phyloP scores from a whole-genome alignment of 202 grass and related monocot species.

The Schoenoplectus triqueter region DNA sequence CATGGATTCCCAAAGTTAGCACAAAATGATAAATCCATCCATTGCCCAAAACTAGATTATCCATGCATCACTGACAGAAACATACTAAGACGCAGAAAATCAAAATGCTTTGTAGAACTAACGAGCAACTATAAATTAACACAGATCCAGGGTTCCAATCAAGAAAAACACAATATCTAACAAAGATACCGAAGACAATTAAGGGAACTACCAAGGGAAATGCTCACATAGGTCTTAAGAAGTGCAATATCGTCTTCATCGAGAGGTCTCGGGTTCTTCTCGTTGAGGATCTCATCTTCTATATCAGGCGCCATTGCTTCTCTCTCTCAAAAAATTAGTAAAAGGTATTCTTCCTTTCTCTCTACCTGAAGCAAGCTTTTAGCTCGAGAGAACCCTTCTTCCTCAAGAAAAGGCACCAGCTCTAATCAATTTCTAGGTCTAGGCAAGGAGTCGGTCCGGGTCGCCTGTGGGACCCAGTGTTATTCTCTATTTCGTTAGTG shows the following conservation, averaged over 20 bases:
- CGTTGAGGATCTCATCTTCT: conserved; percentile 72
- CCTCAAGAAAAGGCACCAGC: neutral
- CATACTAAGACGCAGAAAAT: neutral
- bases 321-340: neutral
- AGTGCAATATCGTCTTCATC: conserved; percentile 77
- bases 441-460: neutral
- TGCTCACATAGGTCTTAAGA: conserved; percentile 78
- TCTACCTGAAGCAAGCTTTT: neutral
- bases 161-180: conserved; percentile 32
- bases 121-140: neutral
- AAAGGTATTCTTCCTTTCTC: neutral
- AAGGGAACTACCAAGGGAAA: neutral
- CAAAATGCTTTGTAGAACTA: conserved; percentile 37
- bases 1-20: neutral
- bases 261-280: conserved; percentile 75
- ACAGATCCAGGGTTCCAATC: conserved; percentile 31
- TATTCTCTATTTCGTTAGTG: neutral
- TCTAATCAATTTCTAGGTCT: neutral
- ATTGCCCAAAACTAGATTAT: conserved; percentile 18
- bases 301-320: conserved; percentile 60
- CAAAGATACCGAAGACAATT: neutral
- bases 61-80: neutral
- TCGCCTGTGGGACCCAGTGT: neutral
- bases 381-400: conserved; percentile 3
- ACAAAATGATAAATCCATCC: neutral